Base-by-base conservation (phyloP, 768 basidiomycete species). In the Coprinellus micaceus region DNA sequence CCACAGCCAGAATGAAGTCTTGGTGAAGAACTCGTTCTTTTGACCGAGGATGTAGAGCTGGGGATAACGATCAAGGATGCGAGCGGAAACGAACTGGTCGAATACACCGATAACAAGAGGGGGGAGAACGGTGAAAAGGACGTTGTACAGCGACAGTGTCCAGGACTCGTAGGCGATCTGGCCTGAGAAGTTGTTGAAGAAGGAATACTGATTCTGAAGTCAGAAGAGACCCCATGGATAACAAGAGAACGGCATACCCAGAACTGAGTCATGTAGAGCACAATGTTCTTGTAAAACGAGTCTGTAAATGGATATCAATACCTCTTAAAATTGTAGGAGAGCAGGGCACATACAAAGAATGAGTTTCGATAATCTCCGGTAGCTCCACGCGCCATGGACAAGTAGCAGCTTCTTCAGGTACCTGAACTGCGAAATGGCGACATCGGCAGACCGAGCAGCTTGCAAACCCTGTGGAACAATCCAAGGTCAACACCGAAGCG, bases 241-340 rank as follows among this genome's bases (percentile, higher is more conserved):
- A 39, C 17, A 22, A 45, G 40, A 36, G 50, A 40, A 15, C 53
- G 33, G 67, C 68, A 51, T 71, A 94, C 95, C 94, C 95, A 98
- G 70, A 98, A 98, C 60, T 96, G 92, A 22, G 94, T 97, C 92
- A 99, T 93, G 71, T 98, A 98, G 15, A 99, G 79, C 28, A 89
- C 88, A 60, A 98, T 98, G 70, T 99, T 99, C 71, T 99, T 99
- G 80, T 98, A 99, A 76, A 99, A 98, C 1, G 94, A 97, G 72
- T 91, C 94, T 97, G 64, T 29, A 13, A 47, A 15, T 22, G 45
- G 41, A 24, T 1, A 30, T 66, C 24, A 63, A 54, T 52, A 51
- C 33, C 47, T 22, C 28, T 17, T 21, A 7, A 6, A 26, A 37
- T 4, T 15, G 11, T 6, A 58, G 24, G 29, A 2, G 48, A 21